Evolutionary conservation across 805 yeast genomes (phyloP).

Genomic region (Isabelozyma gotoi): DNA sequence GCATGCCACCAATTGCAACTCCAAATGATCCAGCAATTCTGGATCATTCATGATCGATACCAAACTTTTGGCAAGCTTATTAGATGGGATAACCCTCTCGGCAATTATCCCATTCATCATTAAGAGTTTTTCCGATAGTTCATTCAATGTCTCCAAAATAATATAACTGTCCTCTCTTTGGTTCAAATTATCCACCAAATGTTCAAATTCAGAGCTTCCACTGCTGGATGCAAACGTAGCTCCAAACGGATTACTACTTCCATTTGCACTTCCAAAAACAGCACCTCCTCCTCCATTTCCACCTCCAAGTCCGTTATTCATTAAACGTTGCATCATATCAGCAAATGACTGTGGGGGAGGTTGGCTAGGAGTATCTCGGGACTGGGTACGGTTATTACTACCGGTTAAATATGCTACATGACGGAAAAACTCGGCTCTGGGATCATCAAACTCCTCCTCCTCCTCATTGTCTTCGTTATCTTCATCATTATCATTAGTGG

Average conservation of each 20-base stretch:
- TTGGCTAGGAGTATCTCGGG: slow-evolving; percentile 3
- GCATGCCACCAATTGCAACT: slow-evolving; percentile 80
- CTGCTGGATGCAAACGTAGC: slow-evolving; percentile 5
- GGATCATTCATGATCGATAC: slow-evolving; percentile 61
- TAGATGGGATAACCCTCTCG: slow-evolving; percentile 64
- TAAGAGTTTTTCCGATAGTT: slow-evolving; percentile 59
- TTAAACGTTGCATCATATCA: slow-evolving; percentile 33
- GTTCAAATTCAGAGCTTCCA: slow-evolving; percentile 29
- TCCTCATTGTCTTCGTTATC: slow-evolving; percentile 16
- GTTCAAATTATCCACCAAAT: slow-evolving; percentile 35
- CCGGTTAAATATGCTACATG: slow-evolving; percentile 20
- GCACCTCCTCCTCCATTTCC: no score
- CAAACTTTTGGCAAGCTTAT: slow-evolving; percentile 52
- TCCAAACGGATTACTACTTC: background rate
- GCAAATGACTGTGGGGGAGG: slow-evolving; percentile 17
- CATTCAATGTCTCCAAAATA: slow-evolving; percentile 63
- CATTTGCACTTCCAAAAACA: no score
- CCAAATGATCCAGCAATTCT: slow-evolving; percentile 59
- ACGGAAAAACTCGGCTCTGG: slow-evolving; percentile 23
- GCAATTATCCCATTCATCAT: slow-evolving; percentile 68
- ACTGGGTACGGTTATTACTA: slow-evolving; percentile 4
- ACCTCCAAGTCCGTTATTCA: slow-evolving; percentile 25
- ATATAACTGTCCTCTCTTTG: slow-evolving; percentile 58
- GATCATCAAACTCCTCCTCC: slow-evolving; percentile 13
- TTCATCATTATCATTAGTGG: slow-evolving; percentile 9